Percentiles rank a stretch among this genome's conserved stretches.
Conservation (phyloP, 139 green algal species). For the Chlamydomonas urium region DNA sequence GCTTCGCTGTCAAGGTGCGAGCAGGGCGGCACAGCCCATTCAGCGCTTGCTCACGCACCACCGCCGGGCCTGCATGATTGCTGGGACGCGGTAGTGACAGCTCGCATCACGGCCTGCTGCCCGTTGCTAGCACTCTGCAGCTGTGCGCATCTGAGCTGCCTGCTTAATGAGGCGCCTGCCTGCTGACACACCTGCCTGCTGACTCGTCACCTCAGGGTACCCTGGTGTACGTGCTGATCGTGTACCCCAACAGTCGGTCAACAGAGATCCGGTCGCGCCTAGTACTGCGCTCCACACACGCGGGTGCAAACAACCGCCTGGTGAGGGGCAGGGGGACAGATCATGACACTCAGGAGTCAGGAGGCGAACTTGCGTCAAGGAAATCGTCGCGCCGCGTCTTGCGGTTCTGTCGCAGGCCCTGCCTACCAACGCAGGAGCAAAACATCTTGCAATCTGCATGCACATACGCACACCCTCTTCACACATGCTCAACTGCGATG, state of each 20-base stretch:
- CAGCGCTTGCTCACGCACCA: not conserved
- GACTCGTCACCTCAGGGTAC: slow-evolving; percentile 45
- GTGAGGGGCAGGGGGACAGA: slow-evolving; percentile 61
- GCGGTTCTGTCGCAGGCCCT: too few species aligned
- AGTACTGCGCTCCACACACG: slow-evolving; percentile 54
- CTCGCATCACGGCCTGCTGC: not conserved
- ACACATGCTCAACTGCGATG: too few species aligned
- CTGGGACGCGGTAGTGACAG: not conserved
- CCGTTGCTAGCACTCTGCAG: too few species aligned
- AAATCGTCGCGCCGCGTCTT: too few species aligned
- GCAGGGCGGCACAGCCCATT: too few species aligned
- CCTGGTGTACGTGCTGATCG: slow-evolving; percentile 43
- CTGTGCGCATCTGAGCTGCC: not conserved
- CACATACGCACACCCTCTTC: too few species aligned
- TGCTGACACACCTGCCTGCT: too few species aligned
- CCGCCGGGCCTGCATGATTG: not conserved
- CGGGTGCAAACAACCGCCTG: slow-evolving; percentile 73
- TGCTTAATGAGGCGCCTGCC: slow-evolving; percentile 1
- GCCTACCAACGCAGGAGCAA: too few species aligned
- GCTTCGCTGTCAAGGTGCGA: too few species aligned
- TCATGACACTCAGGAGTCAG: slow-evolving; percentile 58
- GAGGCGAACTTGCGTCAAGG: too few species aligned
- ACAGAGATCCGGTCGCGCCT: slow-evolving; percentile 67
- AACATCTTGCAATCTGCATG: too few species aligned
- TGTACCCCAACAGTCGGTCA: slow-evolving; percentile 51